Conservation (phyloP, 192 early-diverging fungal species). For the Spizellomyces sp. region DNA sequence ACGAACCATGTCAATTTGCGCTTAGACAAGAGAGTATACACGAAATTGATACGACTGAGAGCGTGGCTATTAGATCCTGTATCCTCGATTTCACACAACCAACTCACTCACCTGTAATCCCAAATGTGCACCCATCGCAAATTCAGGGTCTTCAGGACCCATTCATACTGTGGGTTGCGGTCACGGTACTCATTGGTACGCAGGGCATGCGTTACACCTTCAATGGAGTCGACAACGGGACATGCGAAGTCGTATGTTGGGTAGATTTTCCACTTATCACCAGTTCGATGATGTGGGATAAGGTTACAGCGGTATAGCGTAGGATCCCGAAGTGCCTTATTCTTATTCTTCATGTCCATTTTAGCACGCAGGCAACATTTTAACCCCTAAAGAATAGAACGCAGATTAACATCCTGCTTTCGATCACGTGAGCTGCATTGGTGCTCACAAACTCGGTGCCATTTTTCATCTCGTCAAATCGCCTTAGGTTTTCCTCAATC, state of each 20-base stretch:
- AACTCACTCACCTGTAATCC: conserved; percentile 71
- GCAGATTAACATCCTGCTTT: neutral
- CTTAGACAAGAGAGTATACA: conserved; percentile 98
- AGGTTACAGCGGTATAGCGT: conserved; percentile 95
- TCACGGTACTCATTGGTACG: conserved; percentile 98
- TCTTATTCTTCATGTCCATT: conserved; percentile 83
- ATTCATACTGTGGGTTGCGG: conserved; percentile 94
- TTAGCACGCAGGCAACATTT: conserved; percentile 92
- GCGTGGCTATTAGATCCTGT: neutral
- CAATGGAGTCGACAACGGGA: conserved; percentile 92
- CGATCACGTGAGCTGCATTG: conserved; percentile 6
- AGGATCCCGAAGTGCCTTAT: conserved; percentile 95
- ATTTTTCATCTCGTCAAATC: conserved; percentile 90
- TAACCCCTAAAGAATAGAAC: conserved; percentile 53
- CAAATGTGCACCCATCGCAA: conserved; percentile 90
- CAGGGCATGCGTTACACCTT: conserved; percentile 98
- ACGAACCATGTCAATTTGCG: conserved; percentile 98
- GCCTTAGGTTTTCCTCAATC: conserved; percentile 87
- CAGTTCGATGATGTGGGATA: conserved; percentile 87
- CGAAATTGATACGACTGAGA: conserved; percentile 85
- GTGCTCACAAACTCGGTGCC: conserved; percentile 64
- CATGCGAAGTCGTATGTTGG: conserved; percentile 99
- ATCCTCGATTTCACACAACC: conserved; percentile 10
- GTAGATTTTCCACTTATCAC: conserved; percentile 94
- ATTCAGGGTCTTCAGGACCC: conserved; percentile 87